A percentile compares a stretch with the other conserved stretches of the same genome.
These are phyloP conservation scores for Psilocybe sp. DNA, from an alignment of 768 basidiomycete species.

Conservation along the genomic window DNA sequence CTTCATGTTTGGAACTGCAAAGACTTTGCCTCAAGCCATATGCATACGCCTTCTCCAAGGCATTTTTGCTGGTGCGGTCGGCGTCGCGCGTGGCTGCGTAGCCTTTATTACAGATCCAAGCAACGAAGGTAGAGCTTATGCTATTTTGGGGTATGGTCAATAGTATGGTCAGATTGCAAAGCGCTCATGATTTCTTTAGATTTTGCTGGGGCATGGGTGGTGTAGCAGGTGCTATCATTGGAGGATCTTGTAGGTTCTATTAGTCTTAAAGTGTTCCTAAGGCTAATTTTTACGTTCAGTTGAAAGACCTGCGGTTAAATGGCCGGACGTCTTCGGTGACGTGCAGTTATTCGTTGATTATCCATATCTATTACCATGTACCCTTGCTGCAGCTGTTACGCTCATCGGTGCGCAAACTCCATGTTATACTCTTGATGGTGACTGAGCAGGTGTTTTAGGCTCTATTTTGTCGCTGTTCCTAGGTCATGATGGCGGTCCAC, in stretches of 20 bases:
- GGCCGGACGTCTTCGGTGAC: slow-evolving; percentile 71
- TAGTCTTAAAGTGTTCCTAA: slow-evolving; percentile 12
- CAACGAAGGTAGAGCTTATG: slow-evolving; percentile 94
- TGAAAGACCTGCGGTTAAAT: slow-evolving; percentile 83
- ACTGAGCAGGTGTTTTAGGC: slow-evolving; percentile 41
- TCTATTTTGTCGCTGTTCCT: slow-evolving; percentile 87
- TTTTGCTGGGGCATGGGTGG: slow-evolving; percentile 98
- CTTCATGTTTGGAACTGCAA: slow-evolving; percentile 74
- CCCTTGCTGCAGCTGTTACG: slow-evolving; percentile 74
- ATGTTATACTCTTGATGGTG: background rate
- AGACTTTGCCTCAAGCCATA: slow-evolving; percentile 75
- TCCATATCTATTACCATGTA: slow-evolving; percentile 90
- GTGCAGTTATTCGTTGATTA: slow-evolving; percentile 69
- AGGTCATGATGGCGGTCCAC: slow-evolving; percentile 85
- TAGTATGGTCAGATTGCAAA: background rate
- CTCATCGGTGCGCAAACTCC: slow-evolving; percentile 50
- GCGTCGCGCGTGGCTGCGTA: slow-evolving; percentile 89
- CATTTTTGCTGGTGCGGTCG: slow-evolving; percentile 90
- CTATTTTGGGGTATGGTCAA: slow-evolving; percentile 71
- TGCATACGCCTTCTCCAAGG: slow-evolving; percentile 87
- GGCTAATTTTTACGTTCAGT: slow-evolving; percentile 38
- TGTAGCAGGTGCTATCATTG: slow-evolving; percentile 85
- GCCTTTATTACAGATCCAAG: slow-evolving; percentile 84
- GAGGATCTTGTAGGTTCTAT: slow-evolving; percentile 68
- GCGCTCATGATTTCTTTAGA: slow-evolving; percentile 29